Conservation (phyloP, 1,284 basidiomycete genomes). For the Termitomyces sp. region DNA sequence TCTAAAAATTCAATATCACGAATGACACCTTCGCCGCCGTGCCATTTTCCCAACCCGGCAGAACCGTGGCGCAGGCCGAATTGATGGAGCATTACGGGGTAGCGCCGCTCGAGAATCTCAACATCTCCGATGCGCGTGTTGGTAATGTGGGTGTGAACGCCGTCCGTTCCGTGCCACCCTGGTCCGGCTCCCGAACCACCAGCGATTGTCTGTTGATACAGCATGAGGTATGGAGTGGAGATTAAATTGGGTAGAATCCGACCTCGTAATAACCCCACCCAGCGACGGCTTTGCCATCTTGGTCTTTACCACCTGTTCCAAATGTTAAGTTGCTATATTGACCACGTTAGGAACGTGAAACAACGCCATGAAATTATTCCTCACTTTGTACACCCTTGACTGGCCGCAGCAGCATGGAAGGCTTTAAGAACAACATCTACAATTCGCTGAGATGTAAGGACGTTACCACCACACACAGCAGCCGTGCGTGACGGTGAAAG, state of each 20-base stretch:
- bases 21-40: slow-evolving; percentile 84
- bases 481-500: slow-evolving; percentile 82
- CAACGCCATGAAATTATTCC: slow-evolving; percentile 19
- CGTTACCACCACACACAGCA: slow-evolving; percentile 92
- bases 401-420: slow-evolving; percentile 89
- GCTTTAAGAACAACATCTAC: slow-evolving; percentile 94
- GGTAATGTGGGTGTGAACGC: slow-evolving; percentile 88
- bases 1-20: slow-evolving; percentile 88
- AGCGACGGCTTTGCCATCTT: slow-evolving; percentile 66
- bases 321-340: slow-evolving; percentile 80
- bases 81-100: slow-evolving; percentile 80
- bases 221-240: neutral
- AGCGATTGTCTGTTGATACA: slow-evolving; percentile 70
- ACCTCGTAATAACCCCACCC: slow-evolving; percentile 97
- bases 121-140: slow-evolving; percentile 92
- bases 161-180: slow-evolving; percentile 85
- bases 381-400: slow-evolving; percentile 90
- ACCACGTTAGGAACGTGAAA: slow-evolving; percentile 1
- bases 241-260: neutral
- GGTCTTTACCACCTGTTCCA: slow-evolving; percentile 82
- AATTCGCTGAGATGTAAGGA: slow-evolving; percentile 88
- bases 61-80: slow-evolving; percentile 79
- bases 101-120: slow-evolving; percentile 88
- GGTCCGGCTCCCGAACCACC: slow-evolving; percentile 93
- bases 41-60: slow-evolving; percentile 74